Base-by-base conservation (phyloP, 345 rosid genomes). In the Stellera chamaejasme region DNA sequence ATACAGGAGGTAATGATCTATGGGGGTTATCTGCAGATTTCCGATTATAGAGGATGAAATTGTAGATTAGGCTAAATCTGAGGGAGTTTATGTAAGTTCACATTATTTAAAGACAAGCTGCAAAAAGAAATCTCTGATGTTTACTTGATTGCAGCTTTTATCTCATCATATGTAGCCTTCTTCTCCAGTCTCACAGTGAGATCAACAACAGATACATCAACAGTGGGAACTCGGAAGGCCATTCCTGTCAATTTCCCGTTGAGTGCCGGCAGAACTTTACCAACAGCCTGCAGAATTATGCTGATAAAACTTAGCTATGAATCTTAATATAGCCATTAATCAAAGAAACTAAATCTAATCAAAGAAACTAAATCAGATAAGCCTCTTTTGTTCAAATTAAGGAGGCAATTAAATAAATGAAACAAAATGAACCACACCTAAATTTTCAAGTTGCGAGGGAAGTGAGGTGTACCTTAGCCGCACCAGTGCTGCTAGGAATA, bases 401-500 rank as follows among this genome's bases (percentile, higher is more conserved):
- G 25, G 9, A 41, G 2, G 25, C 13, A 14, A 19, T 10, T 10
- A 25, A 45, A 19, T 19, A 19, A 0, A 19, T 19, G 23, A 19
- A 19, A 19, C 11, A 27, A 28, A 36, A 27, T 10, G 51, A 14
- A 57, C 10, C 15, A 12, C 13, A 28, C 16, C 23, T 47, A 50
- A 49, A 26, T 39, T 36, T 50, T 6, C 41, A 41, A 5, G 25
- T 2, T 41, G 11, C 6, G 13, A 10, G 42, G 39, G 2, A 32
- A 32, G 39, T 32, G 39, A 32, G 16, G 14, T 51, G 43, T 62
- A 79, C 88, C 86, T 83, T 78, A 11, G 90, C 90, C 67, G 90
- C 90, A 60, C 90, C 89, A 46, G 89, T 83, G 68, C 90, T 82
- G 74, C 88, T 82, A 6, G 84, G 88, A 55, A 82, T 82, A 64